These are phyloP conservation scores for Choricystis sp. DNA, from an alignment of 139 green algal genomes.

Conservation along the genomic window DNA sequence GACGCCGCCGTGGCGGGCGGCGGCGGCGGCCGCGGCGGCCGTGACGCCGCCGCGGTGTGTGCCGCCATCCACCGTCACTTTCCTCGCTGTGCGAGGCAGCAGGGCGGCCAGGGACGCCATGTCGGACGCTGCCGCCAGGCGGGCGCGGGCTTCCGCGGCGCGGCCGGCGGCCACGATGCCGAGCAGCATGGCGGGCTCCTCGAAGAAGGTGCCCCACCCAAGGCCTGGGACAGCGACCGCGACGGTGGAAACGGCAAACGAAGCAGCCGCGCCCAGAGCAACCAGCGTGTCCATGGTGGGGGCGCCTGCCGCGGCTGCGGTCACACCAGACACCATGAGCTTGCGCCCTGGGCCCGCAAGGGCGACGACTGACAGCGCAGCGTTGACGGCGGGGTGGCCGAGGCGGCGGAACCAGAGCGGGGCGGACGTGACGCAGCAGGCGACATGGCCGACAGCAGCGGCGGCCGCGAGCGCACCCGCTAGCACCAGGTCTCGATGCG, in stretches of 20 bases:
- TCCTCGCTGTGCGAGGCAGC: conserved; percentile 57
- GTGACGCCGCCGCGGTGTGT: conserved; percentile 13
- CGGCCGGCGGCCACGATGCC: conserved; percentile 78
- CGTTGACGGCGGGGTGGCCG: conserved; percentile 45
- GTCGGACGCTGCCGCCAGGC: conserved; percentile 73
- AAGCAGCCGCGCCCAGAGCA: conserved; percentile 61
- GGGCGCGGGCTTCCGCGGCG: conserved; percentile 80
- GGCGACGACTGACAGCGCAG: conserved; percentile 50
- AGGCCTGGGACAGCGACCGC: conserved; percentile 43
- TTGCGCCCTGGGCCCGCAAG: conserved; percentile 64
- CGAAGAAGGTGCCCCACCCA: conserved; percentile 91
- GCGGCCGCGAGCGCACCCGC: conserved; percentile 58
- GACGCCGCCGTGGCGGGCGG: conserved; percentile 8
- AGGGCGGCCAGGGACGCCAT: conserved; percentile 74
- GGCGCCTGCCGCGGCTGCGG: conserved; percentile 31
- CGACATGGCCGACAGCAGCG: conserved; percentile 57
- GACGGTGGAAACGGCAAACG: conserved; percentile 66
- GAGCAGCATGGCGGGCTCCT: conserved; percentile 96
- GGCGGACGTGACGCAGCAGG: conserved; percentile 32
- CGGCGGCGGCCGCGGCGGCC: not conserved
- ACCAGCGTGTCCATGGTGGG: conserved; percentile 99
- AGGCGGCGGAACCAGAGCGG: conserved; percentile 45
- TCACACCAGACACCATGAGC: conserved; percentile 52
- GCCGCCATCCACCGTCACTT: conserved; percentile 15
- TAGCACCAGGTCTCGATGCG: conserved; percentile 40